phyloP scores from a whole-genome alignment of 768 basidiomycete species.

The Rhizopogon sp. region DNA sequence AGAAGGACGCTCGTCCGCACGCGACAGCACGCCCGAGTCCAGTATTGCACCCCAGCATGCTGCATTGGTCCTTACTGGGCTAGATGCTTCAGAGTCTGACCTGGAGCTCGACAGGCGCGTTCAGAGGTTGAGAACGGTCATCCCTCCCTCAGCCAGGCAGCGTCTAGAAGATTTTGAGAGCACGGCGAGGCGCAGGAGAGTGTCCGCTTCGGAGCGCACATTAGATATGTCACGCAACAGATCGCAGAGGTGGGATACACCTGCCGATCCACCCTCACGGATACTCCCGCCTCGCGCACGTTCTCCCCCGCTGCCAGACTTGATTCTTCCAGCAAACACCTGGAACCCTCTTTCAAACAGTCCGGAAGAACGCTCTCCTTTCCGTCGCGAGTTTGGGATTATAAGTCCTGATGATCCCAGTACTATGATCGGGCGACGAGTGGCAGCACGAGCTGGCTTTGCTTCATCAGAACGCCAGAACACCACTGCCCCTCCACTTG shows the following conservation, averaged over 20 bases:
- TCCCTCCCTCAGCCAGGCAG: constrained; percentile 26
- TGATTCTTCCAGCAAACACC: constrained; percentile 15
- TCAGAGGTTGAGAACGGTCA: constrained; percentile 23
- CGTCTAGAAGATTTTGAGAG: constrained; percentile 27
- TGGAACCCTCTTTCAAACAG: background rate
- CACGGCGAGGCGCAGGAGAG: constrained; percentile 10
- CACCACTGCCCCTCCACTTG: constrained; percentile 17
- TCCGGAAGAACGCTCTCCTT: constrained; percentile 10
- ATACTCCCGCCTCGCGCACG: constrained; percentile 14
- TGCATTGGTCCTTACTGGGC: constrained; percentile 23
- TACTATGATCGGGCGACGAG: constrained; percentile 31
- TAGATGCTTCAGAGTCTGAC: constrained; percentile 12
- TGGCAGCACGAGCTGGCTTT: constrained; percentile 23
- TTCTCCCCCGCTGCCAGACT: constrained; percentile 26
- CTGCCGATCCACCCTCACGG: constrained; percentile 1
- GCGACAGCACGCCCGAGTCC: constrained; percentile 12
- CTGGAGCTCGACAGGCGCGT: constrained; percentile 25
- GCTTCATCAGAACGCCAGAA: constrained; percentile 13
- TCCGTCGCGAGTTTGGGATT: constrained; percentile 17
- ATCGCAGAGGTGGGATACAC: constrained; percentile 13
- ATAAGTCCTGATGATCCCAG: constrained; percentile 22
- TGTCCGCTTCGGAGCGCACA: background rate
- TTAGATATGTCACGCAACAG: background rate
- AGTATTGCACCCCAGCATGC: constrained; percentile 25
- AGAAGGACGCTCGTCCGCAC: constrained; percentile 7